These are phyloP conservation scores for Elsinoe fawcettii DNA, from an alignment of 2,329 filamentous ascomycete species.

Conservation along the genomic window DNA sequence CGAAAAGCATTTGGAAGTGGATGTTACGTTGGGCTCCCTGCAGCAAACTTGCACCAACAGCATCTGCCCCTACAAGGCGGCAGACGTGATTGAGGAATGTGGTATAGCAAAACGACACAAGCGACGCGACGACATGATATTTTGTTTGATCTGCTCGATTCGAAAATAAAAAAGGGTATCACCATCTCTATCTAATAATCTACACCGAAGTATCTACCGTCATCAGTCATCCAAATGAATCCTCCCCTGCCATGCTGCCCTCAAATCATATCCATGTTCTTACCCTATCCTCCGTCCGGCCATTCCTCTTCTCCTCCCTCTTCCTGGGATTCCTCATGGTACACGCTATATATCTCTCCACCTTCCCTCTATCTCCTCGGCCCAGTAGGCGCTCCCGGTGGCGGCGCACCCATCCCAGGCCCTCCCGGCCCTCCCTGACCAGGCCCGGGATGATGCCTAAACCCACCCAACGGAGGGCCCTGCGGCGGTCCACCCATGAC, in stretches of 20 bases:
- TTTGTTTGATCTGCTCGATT: neutral
- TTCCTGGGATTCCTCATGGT: neutral
- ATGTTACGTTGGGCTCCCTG: too few relatives aligned
- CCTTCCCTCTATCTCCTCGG: conserved; percentile 6
- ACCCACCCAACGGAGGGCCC: neutral
- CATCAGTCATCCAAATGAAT: neutral
- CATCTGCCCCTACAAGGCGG: too few relatives aligned
- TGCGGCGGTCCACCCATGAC: neutral
- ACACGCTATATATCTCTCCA: neutral
- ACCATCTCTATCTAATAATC: neutral
- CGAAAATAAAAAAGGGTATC: neutral
- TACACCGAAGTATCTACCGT: neutral
- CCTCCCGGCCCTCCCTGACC: neutral
- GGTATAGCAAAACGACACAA: too few relatives aligned
- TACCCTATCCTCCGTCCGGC: too few relatives aligned
- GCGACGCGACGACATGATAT: too few relatives aligned
- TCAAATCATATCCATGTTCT: neutral
- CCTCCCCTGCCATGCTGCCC: neutral
- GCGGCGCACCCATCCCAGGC: neutral
- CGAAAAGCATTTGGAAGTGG: too few relatives aligned
- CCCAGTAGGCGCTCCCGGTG: conserved; percentile 6
- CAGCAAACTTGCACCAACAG: too few relatives aligned
- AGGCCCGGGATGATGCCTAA: neutral
- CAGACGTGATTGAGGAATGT: too few relatives aligned
- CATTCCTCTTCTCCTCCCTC: neutral